Percentiles rank a stretch among this genome's conserved stretches.
Evolutionary conservation across 2,329 filamentous ascomycete genomes (phyloP).

Genomic region (Drechslerella coelobrocha): DNA sequence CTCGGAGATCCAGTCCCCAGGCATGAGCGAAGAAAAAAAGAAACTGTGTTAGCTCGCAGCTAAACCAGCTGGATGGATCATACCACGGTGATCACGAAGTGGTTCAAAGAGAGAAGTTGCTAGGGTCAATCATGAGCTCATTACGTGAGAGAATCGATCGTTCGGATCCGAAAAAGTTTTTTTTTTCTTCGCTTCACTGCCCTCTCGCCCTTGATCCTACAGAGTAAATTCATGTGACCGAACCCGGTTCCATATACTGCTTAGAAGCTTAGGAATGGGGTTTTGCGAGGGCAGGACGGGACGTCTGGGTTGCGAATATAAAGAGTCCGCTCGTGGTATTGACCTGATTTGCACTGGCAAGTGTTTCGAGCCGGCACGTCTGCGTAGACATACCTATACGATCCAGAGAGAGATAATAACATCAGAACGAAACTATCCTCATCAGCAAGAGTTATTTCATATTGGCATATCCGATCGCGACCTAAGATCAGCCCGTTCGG

Average conservation of each 20-base stretch:
- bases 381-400: too few species aligned
- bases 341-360: background rate
- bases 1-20: slow-evolving; percentile 29
- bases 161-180: slow-evolving; percentile 32
- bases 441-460: too few species aligned
- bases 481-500: background rate
- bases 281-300: background rate
- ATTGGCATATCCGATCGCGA: background rate
- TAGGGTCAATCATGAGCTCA: slow-evolving; percentile 30
- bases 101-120: slow-evolving; percentile 3
- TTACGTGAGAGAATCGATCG: slow-evolving; percentile 51
- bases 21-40: background rate
- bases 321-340: background rate
- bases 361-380: too few species aligned
- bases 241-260: too few species aligned
- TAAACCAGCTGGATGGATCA: slow-evolving; percentile 3
- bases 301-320: background rate
- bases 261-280: background rate
- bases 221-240: too few species aligned
- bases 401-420: too few species aligned
- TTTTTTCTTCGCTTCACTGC: slow-evolving; percentile 6
- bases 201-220: too few species aligned
- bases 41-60: background rate
- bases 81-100: slow-evolving; percentile 15
- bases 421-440: background rate